Percentiles rank a stretch among this genome's conserved stretches.
Evolutionary conservation across 495 filamentous ascomycete genomes (phyloP).

Genomic region (Chaetomium fimeti): DNA sequence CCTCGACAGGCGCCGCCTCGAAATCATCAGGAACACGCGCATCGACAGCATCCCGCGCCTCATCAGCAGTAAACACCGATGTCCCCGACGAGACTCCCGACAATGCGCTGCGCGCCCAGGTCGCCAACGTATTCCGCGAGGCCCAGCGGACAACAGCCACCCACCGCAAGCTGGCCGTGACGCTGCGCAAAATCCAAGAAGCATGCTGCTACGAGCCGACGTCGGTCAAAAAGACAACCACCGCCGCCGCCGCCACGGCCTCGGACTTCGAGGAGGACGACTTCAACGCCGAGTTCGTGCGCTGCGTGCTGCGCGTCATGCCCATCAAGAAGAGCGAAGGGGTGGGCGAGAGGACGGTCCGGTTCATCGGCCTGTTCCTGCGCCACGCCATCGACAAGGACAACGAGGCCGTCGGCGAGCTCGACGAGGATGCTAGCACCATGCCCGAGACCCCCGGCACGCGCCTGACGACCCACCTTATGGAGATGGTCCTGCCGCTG

Average conservation of each 20-base stretch:
- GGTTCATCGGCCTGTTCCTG: slow-evolving; percentile 83
- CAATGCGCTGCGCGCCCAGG: slow-evolving; percentile 68
- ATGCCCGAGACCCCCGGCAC: slow-evolving; percentile 78
- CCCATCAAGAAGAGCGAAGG: slow-evolving; percentile 88
- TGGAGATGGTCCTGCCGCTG: slow-evolving; percentile 66
- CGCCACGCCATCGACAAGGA: slow-evolving; percentile 81
- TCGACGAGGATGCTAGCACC: slow-evolving; percentile 57
- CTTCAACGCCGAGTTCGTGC: slow-evolving; percentile 79
- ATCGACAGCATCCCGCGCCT: slow-evolving; percentile 59
- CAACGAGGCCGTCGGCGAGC: slow-evolving; percentile 51
- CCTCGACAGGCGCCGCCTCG: slow-evolving; percentile 48
- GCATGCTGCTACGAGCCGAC: slow-evolving; percentile 76
- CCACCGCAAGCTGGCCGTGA: slow-evolving; percentile 85
- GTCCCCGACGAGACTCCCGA: slow-evolving; percentile 71
- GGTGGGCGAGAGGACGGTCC: slow-evolving; percentile 78
- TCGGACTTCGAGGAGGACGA: slow-evolving; percentile 73
- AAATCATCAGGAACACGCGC: slow-evolving; percentile 50
- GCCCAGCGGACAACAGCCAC: slow-evolving; percentile 84
- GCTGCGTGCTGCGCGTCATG: slow-evolving; percentile 79
- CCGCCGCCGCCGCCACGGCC: slow-evolving; percentile 43
- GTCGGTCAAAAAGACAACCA: slow-evolving; percentile 49
- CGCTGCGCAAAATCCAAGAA: slow-evolving; percentile 83
- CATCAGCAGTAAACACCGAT: slow-evolving; percentile 58
- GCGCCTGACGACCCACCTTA: slow-evolving; percentile 69
- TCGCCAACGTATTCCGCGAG: slow-evolving; percentile 78